Base-by-base conservation (phyloP, 2,329 filamentous ascomycete genomes). In the Hymenoscyphus salicellus region DNA sequence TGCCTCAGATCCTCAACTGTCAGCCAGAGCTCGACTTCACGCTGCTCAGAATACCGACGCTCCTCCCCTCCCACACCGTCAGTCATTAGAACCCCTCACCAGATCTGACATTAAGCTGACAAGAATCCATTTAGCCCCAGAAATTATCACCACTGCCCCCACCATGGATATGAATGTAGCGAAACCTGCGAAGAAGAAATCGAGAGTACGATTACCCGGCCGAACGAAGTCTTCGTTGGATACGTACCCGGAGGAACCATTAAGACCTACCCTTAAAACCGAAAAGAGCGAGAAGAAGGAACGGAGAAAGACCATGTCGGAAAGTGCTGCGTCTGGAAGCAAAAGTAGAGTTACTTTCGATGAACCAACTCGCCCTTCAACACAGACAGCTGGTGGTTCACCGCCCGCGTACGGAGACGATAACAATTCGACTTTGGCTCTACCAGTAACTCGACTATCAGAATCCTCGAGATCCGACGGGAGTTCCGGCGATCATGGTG, bases 391-490 rank as follows among this genome's bases (percentile, higher is more conserved):
- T 32, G 74, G 72, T 70, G 74, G 73, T 70, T 76, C 74, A 68
- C 84, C 86, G 70, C 82, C 86, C 63, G 82, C 85, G 32, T 88
- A 88, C 64, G 82, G 83, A 56, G 86, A 89, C 67, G 86, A 89
- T 67, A 80, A 81, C 30, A 82, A 82, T 64, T 85, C 86, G 16
- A 82, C 86, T 2, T 79, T 92, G 65, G 86, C 87, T 7, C 81
- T 90, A 23, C 86, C 88, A 11, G 79, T 86, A 33, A 84, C 85
- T 68, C 83, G 91, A 49, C 79, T 90, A 32, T 95, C 91, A 5
- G 94, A 97, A 73, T 97, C 94, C 1, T 97, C 93, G 1, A 86
- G 91, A 70, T 97, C 94, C 32, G 93, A 97, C 76, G 90, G 86
- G 55, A 96, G 91, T 78, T 91, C 89, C 17, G 86, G 83, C 52